Base-by-base conservation (phyloP, 331 rosid species). In the Rosa hybrid region DNA sequence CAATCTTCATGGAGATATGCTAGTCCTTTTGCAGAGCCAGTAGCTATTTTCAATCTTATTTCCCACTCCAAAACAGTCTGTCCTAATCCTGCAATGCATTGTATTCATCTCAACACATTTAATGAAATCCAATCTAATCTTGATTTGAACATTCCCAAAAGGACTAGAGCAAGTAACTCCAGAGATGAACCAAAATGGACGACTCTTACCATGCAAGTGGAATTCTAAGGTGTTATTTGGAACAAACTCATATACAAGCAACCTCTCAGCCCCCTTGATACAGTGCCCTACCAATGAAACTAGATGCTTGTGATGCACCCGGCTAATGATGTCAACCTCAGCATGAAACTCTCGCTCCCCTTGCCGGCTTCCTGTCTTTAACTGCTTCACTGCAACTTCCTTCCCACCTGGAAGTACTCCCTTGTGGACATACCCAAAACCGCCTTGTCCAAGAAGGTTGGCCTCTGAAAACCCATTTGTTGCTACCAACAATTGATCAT, bases 401-500 rank as follows among this genome's bases (percentile, higher is more conserved):
- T 85, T 91, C 53, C 93, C 92, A 78, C 81, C 59, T 4, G 85
- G 82, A 42, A 90, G 89, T 17, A 89, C 79, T 69, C 97, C 97
- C 80, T 88, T 89, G 75, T 89, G 82, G 6, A 90, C 97, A 48
- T 74, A 86, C 41, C 94, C 94, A 34, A 90, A 92, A 41, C 94
- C 95, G 27, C 97, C 97, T 86, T 92, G 81, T 20, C 97, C 92
- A 8, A 90, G 81, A 53, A 90, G 87, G 77, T 90, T 92, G 71
- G 81, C 77, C 67, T 77, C 86, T 16, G 91, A 75, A 83, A 92
- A 90, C 11, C 91, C 83, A 2, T 71, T 80, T 7, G 97, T 90
- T 27, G 97, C 95, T 45, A 38, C 81, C 27, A 56, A 62, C 69
- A 92, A 50, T 50, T 90, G 90, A 8, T 87, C 90, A 71, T 82